A percentile compares a stretch with the other conserved stretches of the same genome.
phyloP scores from a whole-genome alignment of 202 grass and related monocot species.

The Musa balbisiana region DNA sequence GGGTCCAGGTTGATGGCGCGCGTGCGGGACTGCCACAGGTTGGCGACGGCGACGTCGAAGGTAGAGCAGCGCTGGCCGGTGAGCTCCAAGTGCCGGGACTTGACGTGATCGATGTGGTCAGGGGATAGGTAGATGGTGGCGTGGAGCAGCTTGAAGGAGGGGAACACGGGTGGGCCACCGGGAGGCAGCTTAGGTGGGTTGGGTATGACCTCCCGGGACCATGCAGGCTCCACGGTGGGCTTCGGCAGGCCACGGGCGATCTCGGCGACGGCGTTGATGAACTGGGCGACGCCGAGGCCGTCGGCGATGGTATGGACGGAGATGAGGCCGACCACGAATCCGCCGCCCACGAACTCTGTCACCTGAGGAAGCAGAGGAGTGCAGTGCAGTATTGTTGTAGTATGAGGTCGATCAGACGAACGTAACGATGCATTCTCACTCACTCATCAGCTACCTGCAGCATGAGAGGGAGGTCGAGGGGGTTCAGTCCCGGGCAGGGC shows the following conservation, averaged over 20 bases:
- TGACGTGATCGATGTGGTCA: conserved; percentile 34
- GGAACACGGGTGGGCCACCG: conserved; percentile 33
- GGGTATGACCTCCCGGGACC: conserved; percentile 58
- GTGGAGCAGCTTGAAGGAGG: conserved; percentile 41
- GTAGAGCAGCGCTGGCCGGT: conserved; percentile 64
- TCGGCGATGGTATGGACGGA: conserved; percentile 85
- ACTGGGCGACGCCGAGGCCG: conserved; percentile 68
- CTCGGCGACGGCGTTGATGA: conserved; percentile 69
- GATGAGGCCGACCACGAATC: conserved; percentile 76
- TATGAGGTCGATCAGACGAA: too few species aligned
- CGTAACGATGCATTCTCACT: too few species aligned
- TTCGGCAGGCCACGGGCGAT: conserved; percentile 34
- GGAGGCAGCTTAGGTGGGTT: conserved; percentile 40
- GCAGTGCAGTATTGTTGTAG: too few species aligned
- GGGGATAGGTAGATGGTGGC: conserved; percentile 37
- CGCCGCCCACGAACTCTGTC: conserved; percentile 72
- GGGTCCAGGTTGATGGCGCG: too few species aligned
- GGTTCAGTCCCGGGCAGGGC: conserved; percentile 23
- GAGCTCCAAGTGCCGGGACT: conserved; percentile 39
- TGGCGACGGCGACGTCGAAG: conserved; percentile 69
- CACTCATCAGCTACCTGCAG: conserved; percentile 38
- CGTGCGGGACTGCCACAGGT: too few species aligned
- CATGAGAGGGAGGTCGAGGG: conserved; percentile 68
- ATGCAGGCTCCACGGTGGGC: conserved; percentile 42
- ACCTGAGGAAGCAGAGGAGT: conserved; percentile 32